Base-by-base conservation (phyloP, 176 grass and related monocot genomes). In the Eragrostis nindensis region DNA sequence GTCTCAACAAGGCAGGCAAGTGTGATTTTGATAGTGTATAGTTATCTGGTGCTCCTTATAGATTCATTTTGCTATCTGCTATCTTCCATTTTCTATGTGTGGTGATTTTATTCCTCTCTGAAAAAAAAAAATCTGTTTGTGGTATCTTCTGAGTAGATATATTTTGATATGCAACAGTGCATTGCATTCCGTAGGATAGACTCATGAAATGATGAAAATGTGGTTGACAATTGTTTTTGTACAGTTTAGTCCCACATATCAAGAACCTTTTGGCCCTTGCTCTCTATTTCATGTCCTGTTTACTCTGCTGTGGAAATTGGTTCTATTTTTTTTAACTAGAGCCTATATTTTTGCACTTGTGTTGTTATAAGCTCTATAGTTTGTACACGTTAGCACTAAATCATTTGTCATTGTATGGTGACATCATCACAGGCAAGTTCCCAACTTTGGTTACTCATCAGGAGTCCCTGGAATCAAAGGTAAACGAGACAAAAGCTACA, bases 1-100 rank as follows among this genome's bases (percentile, higher is more conserved):
- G 93, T 88, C 90, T 96, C 75, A 92, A 96, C 82, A 92, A 90
- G 72, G 90, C 90, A 41, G 93, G 90, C 90, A 92, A 52, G 84
- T 68, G 21, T 21, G 62, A 22, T 78, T 26, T 40, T 29, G 13
- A 12, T 47, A 13, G 1, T 47, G 11, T 47, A 10, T 12, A 13
- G 38, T 38, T 71, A 42, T n/a, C n/a, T n/a, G n/a, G n/a, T n/a
- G n/a, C n/a, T n/a, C n/a, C n/a, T n/a, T n/a, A 49, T 47, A 24
- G 19, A 8, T 71, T 65, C 25, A 24, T 39, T 18, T 54, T 16
- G 21, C 19, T 77, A 22, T 25, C 8, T 49, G 0, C 15, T 9
- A 9, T 27, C 2, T 73, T 65, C 2, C 18, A 24, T n/a, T 16
- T 38, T 72, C n/a, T n/a, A 56, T 7, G 17, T 39, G 18, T 60